Conservation (phyloP, 2,329 filamentous ascomycete species). For the Alternaria novae-zelandiae region DNA sequence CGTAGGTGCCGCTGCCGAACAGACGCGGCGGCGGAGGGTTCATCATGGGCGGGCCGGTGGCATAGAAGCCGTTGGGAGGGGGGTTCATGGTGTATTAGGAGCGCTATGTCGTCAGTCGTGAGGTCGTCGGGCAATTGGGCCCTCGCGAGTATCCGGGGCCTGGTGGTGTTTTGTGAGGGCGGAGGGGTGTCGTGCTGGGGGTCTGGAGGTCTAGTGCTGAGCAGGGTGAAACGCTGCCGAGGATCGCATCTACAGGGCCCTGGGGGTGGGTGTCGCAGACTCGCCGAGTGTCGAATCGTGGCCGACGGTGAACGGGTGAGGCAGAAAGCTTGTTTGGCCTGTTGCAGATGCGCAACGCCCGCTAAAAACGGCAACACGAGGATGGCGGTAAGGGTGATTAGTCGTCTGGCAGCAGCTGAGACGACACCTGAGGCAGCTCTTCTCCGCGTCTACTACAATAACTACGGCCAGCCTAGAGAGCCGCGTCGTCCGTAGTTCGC, state of each 20-base stretch:
- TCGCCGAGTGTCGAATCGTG: slow-evolving; percentile 30
- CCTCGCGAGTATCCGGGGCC: slow-evolving; percentile 19
- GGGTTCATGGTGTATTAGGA: slow-evolving; percentile 37
- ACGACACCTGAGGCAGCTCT: neutral
- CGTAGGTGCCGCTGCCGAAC: slow-evolving; percentile 46
- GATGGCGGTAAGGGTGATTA: neutral
- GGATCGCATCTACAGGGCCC: slow-evolving; percentile 24
- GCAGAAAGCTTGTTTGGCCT: slow-evolving; percentile 32
- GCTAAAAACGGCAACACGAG: slow-evolving; percentile 3
- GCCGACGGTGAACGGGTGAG: slow-evolving; percentile 15
- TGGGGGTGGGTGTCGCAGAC: slow-evolving; percentile 37
- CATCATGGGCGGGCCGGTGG: slow-evolving; percentile 43
- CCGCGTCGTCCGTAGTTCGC: slow-evolving; percentile 16
- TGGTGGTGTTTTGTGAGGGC: slow-evolving; percentile 32
- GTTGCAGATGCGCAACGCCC: slow-evolving; percentile 12
- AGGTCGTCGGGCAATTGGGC: slow-evolving; percentile 15
- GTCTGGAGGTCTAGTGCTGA: slow-evolving; percentile 17
- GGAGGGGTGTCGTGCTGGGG: slow-evolving; percentile 14
- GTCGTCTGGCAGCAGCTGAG: neutral
- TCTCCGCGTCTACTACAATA: neutral
- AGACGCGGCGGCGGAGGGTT: slow-evolving; percentile 50
- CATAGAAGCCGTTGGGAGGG: slow-evolving; percentile 43
- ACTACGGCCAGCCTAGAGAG: neutral
- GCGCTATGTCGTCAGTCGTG: neutral
- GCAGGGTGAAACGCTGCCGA: slow-evolving; percentile 41